Conservation (phyloP, 2,329 filamentous ascomycete genomes). For the Rasamsonia emersonii region DNA sequence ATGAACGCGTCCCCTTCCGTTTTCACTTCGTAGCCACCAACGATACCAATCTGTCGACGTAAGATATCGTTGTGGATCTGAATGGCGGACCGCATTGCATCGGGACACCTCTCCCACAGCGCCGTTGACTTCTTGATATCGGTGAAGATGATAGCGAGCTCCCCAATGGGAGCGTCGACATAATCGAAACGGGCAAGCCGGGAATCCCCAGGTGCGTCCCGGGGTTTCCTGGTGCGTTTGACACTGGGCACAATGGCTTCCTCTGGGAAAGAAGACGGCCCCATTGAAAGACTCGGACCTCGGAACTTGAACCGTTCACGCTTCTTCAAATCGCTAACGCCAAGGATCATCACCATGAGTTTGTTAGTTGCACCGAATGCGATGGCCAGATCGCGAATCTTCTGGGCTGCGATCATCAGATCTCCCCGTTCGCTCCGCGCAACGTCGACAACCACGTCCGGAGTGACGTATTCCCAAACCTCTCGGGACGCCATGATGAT, state of each 20-base stretch:
- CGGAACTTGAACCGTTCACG: constrained; percentile 67
- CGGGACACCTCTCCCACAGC: constrained; percentile 90
- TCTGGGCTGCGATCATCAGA: constrained; percentile 90
- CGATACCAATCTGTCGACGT: constrained; percentile 82
- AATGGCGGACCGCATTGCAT: constrained; percentile 93
- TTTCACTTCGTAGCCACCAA: constrained; percentile 97
- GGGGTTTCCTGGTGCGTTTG: constrained; percentile 54
- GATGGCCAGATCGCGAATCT: constrained; percentile 87
- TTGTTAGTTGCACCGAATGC: constrained; percentile 90
- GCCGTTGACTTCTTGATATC: constrained; percentile 98
- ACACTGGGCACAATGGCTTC: constrained; percentile 52
- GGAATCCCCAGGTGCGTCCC: constrained; percentile 64
- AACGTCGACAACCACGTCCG: constrained; percentile 85
- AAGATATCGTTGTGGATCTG: constrained; percentile 97
- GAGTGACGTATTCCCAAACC: constrained; percentile 88
- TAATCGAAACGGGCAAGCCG: constrained; percentile 81
- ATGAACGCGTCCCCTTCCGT: constrained; percentile 99
- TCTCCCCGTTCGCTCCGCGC: constrained; percentile 78
- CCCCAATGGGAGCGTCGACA: constrained; percentile 82
- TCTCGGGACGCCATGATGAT: constrained; percentile 85
- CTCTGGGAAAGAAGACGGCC: constrained; percentile 63
- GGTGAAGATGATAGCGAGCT: constrained; percentile 90
- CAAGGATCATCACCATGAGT: constrained; percentile 98
- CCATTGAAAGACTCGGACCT: constrained; percentile 77
- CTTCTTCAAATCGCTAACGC: constrained; percentile 81